Percentiles rank a stretch among this genome's conserved stretches.
Evolutionary conservation across 768 basidiomycete species (phyloP).

Genomic region (Suillus spraguei): DNA sequence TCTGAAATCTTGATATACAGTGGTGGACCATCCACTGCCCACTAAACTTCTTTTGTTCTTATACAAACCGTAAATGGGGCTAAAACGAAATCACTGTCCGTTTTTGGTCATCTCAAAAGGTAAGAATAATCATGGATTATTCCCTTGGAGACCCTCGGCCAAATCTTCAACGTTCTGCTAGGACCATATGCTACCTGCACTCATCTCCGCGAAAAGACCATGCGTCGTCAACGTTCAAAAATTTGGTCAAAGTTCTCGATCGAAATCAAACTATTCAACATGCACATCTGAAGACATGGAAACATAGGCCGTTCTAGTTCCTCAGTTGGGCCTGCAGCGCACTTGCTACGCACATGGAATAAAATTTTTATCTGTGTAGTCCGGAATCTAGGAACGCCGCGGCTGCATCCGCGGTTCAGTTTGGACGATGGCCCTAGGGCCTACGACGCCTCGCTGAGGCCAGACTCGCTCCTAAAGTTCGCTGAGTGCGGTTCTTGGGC

Average conservation of each 20-base stretch:
- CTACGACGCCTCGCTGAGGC: neutral
- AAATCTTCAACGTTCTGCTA: conserved; percentile 1
- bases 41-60: conserved; percentile 9
- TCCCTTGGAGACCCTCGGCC: conserved; percentile 5
- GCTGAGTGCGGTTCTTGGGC: neutral
- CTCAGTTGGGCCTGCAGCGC: neutral
- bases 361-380: neutral
- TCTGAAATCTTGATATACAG: neutral
- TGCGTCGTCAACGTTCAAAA: neutral
- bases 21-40: neutral
- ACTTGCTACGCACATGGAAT: neutral
- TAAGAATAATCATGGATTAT: neutral
- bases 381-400: neutral
- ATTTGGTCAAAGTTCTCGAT: neutral
- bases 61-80: neutral
- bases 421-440: neutral
- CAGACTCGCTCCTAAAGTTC: neutral
- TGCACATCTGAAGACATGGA: neutral
- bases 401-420: neutral
- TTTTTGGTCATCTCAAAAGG: neutral
- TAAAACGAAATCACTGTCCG: neutral
- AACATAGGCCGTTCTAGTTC: neutral
- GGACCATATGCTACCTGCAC: neutral
- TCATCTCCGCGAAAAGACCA: conserved; percentile 3
- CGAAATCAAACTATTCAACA: neutral